Conservation (phyloP, 208 protist species). For the Crithidia acanthocephali region DNA sequence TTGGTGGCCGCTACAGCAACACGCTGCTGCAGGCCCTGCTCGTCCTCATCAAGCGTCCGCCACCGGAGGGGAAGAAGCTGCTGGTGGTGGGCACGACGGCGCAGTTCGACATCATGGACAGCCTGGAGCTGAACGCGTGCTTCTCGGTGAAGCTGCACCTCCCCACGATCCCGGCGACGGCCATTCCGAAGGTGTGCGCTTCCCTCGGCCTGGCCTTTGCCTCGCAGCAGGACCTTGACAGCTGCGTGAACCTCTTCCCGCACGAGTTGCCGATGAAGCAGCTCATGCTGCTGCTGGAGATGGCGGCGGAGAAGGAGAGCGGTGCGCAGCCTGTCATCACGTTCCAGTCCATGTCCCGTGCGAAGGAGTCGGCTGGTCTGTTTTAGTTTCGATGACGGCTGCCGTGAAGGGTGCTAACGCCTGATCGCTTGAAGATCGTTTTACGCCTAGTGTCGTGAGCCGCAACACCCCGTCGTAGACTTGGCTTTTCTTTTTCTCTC, state of each 20-base stretch:
- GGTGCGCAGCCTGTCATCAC: constrained; percentile 38
- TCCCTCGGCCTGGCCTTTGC: constrained; percentile 54
- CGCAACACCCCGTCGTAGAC: no score
- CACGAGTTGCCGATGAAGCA: constrained; percentile 77
- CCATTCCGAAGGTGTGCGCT: constrained; percentile 46
- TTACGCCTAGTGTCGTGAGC: no score
- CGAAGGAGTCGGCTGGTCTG: constrained; percentile 61
- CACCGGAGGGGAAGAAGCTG: constrained; percentile 93
- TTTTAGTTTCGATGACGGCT: no score
- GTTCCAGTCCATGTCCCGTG: constrained; percentile 49
- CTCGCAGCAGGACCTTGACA: constrained; percentile 31
- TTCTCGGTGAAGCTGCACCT: constrained; percentile 92
- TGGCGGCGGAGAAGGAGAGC: constrained; percentile 58
- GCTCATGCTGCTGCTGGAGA: constrained; percentile 82
- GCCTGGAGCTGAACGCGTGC: constrained; percentile 89
- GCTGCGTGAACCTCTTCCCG: constrained; percentile 40
- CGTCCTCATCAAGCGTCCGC: constrained; percentile 95
- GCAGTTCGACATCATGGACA: constrained; percentile 86
- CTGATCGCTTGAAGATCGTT: no score
- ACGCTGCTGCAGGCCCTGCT: constrained; percentile 96
- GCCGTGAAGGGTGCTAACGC: no score
- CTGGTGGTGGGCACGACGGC: constrained; percentile 96
- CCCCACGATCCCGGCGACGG: constrained; percentile 43
- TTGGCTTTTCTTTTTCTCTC: neutral
- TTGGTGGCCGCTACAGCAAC: constrained; percentile 99